Evolutionary conservation across 768 basidiomycete genomes (phyloP).

Genomic region (Suillus variegatus): DNA sequence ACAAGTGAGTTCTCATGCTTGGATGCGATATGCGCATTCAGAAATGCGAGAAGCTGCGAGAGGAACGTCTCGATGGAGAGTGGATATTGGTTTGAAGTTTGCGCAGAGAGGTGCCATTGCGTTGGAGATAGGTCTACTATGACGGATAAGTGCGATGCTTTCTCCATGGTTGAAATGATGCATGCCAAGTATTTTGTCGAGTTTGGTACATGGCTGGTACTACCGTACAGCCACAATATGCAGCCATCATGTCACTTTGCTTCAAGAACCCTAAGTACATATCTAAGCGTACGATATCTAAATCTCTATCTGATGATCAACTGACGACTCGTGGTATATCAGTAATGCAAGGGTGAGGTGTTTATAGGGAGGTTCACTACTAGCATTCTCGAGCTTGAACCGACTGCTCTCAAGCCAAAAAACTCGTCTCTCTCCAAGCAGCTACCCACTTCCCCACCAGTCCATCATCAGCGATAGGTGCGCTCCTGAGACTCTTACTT

Average conservation of each 20-base stretch:
- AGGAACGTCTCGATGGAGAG: constrained; percentile 74
- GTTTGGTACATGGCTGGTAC: no score
- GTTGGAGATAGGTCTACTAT: constrained; percentile 84
- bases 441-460: constrained; percentile 44
- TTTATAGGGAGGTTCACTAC: no score
- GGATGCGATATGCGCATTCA: constrained; percentile 90
- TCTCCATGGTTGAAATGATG: constrained; percentile 37
- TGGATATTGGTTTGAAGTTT: constrained; percentile 46
- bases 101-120: constrained; percentile 79
- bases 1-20: constrained; percentile 92
- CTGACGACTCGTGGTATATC: not conserved
- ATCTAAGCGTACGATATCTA: not conserved
- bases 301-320: not conserved
- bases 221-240: no score
- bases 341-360: not conserved
- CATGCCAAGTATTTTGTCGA: no score
- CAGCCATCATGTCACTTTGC: no score
- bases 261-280: no score
- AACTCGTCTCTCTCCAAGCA: constrained; percentile 43
- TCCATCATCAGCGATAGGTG: constrained; percentile 18
- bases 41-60: constrained; percentile 83
- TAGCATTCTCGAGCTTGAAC: no score
- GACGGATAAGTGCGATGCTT: constrained; percentile 71
- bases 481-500: constrained; percentile 21
- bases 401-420: constrained; percentile 22